Evolutionary conservation across 495 filamentous ascomycete genomes (phyloP).

Genomic region (Daldinia grandis): DNA sequence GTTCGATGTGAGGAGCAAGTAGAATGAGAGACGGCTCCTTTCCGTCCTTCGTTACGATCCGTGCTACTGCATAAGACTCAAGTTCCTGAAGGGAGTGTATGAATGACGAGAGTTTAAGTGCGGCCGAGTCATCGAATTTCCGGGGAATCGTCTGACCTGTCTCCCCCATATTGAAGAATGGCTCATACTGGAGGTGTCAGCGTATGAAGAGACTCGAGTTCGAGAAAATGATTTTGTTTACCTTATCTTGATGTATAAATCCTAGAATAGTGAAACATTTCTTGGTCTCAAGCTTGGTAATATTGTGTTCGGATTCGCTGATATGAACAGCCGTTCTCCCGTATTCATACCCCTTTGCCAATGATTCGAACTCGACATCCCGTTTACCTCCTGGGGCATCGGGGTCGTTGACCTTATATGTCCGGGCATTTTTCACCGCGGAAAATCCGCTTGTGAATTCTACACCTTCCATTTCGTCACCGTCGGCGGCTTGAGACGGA

Average conservation of each 20-base stretch:
- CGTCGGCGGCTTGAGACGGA: constrained; percentile 52
- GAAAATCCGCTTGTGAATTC: constrained; percentile 62
- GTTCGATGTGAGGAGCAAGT: constrained; percentile 82
- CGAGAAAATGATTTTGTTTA: constrained; percentile 49
- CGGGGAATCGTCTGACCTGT: constrained; percentile 77
- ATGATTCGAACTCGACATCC: constrained; percentile 82
- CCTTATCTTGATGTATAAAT: constrained; percentile 78
- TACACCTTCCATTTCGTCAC: constrained; percentile 54
- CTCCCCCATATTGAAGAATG: constrained; percentile 84
- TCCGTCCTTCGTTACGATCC: constrained; percentile 82
- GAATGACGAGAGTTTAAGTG: constrained; percentile 85
- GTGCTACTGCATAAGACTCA: constrained; percentile 86
- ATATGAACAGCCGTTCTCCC: constrained; percentile 92
- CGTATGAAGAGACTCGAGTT: not conserved
- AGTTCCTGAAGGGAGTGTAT: constrained; percentile 87
- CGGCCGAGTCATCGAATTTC: constrained; percentile 75
- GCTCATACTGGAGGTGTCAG: constrained; percentile 71
- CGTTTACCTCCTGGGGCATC: constrained; percentile 78
- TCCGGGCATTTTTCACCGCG: constrained; percentile 72
- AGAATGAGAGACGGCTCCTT: constrained; percentile 80
- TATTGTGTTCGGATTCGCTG: constrained; percentile 78
- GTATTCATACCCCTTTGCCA: constrained; percentile 94
- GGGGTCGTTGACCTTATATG: constrained; percentile 81
- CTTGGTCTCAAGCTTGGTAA: constrained; percentile 80
- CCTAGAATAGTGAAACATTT: constrained; percentile 82